Conservation (phyloP, 371 early-diverging fungal species). For the Syncephalastrum monosporum region DNA sequence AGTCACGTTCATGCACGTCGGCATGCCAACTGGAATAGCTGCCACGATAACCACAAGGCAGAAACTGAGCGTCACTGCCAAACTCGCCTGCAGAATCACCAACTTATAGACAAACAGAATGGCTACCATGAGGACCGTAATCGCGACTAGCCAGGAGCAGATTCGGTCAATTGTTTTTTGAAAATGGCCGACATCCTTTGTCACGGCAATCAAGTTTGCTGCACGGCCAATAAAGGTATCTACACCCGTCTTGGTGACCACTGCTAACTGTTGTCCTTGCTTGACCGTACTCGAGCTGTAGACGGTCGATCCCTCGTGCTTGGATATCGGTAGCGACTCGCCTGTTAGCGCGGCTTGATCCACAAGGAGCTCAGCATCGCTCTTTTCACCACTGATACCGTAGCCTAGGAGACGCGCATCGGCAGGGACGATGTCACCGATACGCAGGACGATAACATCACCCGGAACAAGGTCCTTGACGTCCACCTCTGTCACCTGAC, state of each 20-base stretch:
- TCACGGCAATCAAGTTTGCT: conserved; percentile 85
- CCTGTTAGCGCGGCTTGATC: conserved; percentile 96
- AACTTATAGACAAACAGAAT: conserved; percentile 77
- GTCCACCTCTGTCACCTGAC: conserved; percentile 74
- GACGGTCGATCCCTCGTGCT: conserved; percentile 75
- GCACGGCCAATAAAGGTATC: conserved; percentile 92
- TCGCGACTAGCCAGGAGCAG: conserved; percentile 78
- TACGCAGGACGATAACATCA: conserved; percentile 83
- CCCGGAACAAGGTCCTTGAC: conserved; percentile 79
- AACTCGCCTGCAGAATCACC: conserved; percentile 15
- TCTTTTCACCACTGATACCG: conserved; percentile 75
- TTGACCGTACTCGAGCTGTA: conserved; percentile 86
- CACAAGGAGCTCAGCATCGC: conserved; percentile 75
- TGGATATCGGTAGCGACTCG: conserved; percentile 84
- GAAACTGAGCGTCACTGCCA: not conserved
- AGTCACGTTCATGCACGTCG: conserved; percentile 93
- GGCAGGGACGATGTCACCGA: conserved; percentile 95
- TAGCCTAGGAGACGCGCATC: conserved; percentile 85
- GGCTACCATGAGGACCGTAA: conserved; percentile 72
- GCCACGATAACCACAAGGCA: conserved; percentile 86
- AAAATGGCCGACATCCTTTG: conserved; percentile 82
- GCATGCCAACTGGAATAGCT: conserved; percentile 94
- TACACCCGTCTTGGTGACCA: conserved; percentile 85
- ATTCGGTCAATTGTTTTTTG: conserved; percentile 83
- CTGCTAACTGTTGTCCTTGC: conserved; percentile 83